These are phyloP conservation scores for Amanita thiersii DNA, from an alignment of 768 basidiomycete species.

Conservation along the genomic window DNA sequence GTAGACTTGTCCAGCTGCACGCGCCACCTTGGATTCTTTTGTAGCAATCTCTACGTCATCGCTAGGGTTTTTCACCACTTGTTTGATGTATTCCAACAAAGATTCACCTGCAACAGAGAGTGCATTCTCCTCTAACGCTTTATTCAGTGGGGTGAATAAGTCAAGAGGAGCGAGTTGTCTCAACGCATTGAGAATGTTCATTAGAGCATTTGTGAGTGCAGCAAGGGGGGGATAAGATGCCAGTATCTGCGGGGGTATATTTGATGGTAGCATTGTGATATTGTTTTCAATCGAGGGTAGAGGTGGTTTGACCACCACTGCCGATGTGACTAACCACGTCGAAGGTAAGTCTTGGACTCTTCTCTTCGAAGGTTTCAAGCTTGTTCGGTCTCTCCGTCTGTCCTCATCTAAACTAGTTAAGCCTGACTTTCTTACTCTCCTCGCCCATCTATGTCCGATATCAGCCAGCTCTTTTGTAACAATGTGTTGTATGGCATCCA, in stretches of 20 bases:
- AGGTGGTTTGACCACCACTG: slow-evolving; percentile 11
- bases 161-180: slow-evolving; percentile 71
- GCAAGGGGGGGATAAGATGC: slow-evolving; percentile 74
- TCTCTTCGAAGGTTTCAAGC: slow-evolving; percentile 4
- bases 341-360: slow-evolving; percentile 26
- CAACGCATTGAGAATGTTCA: slow-evolving; percentile 70
- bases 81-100: slow-evolving; percentile 37
- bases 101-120: slow-evolving; percentile 37
- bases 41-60: slow-evolving; percentile 16
- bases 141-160: slow-evolving; percentile 41
- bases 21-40: slow-evolving; percentile 25
- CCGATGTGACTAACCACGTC: slow-evolving; percentile 39
- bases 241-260: slow-evolving; percentile 66
- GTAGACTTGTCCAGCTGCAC: slow-evolving; percentile 49
- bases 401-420: slow-evolving; percentile 1
- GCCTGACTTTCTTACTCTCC: slow-evolving; percentile 14
- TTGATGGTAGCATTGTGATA: slow-evolving; percentile 23
- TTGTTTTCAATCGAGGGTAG: slow-evolving; percentile 5
- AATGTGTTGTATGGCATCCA: slow-evolving; percentile 49
- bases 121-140: slow-evolving; percentile 38
- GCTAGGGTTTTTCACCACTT: slow-evolving; percentile 13
- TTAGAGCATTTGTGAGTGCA: slow-evolving; percentile 58
- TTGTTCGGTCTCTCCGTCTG: slow-evolving; percentile 7
- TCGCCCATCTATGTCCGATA: slow-evolving; percentile 30
- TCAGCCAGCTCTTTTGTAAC: slow-evolving; percentile 44